phyloP scores from a whole-genome alignment of 2,329 filamentous ascomycete species.

The Penicillium fuscoglaucum region DNA sequence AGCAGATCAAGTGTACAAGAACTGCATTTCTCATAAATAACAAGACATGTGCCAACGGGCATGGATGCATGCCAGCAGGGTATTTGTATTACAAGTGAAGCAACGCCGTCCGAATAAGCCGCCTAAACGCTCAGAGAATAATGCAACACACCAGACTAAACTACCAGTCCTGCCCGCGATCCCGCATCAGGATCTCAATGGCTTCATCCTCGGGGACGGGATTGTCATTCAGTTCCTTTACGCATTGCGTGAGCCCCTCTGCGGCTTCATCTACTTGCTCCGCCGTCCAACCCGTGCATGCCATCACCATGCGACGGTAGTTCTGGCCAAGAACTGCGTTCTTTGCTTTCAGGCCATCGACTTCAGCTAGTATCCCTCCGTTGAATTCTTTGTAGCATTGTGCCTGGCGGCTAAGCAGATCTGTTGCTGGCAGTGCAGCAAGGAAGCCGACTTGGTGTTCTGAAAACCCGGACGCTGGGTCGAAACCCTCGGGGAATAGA shows the following conservation, averaged over 20 bases:
- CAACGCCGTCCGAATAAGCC: conserved; percentile 22
- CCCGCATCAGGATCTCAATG: conserved; percentile 48
- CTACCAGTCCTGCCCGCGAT: conserved; percentile 48
- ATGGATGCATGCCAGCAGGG: conserved; percentile 22
- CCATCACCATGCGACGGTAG: conserved; percentile 81
- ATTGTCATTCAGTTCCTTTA: conserved; percentile 72
- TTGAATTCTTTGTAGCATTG: conserved; percentile 71
- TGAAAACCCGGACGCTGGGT: conserved; percentile 45
- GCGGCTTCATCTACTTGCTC: conserved; percentile 77
- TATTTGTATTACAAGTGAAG: conserved; percentile 24
- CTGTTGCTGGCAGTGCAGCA: conserved; percentile 58
- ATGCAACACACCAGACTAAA: conserved; percentile 8
- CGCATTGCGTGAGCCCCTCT: conserved; percentile 76
- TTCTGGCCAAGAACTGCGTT: conserved; percentile 83
- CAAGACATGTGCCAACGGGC: conserved; percentile 20
- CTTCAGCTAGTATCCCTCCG: conserved; percentile 64
- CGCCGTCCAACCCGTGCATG: conserved; percentile 80
- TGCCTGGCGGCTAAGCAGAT: conserved; percentile 66
- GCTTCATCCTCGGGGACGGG: conserved; percentile 47
- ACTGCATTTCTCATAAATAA: conserved; percentile 20
- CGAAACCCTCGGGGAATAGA: conserved; percentile 41
- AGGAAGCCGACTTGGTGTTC: conserved; percentile 46
- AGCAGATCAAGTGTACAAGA: conserved; percentile 6
- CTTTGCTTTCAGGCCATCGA: conserved; percentile 70
- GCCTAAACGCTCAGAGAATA: conserved; percentile 23